phyloP scores from a whole-genome alignment of 768 basidiomycete species.

The Suillus lakei region DNA sequence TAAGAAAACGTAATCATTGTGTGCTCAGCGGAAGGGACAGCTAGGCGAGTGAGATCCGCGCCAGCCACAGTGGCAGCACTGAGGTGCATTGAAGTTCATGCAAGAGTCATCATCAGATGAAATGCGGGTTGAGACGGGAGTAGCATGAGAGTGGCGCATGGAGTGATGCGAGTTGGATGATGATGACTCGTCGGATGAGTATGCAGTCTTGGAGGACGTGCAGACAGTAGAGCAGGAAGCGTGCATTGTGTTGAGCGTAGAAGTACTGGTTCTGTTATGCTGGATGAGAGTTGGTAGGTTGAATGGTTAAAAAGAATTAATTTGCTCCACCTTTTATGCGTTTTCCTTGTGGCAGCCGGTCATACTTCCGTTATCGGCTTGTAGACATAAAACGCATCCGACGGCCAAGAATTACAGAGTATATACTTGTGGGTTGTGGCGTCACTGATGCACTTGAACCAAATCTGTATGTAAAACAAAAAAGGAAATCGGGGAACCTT shows the following conservation, averaged over 20 bases:
- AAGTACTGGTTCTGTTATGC: neutral
- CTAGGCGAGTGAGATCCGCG: slow-evolving; percentile 61
- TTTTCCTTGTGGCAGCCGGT: slow-evolving; percentile 29
- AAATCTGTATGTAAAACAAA: slow-evolving; percentile 21
- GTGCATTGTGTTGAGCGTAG: slow-evolving; percentile 22
- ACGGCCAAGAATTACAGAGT: slow-evolving; percentile 26
- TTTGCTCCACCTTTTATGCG: slow-evolving; percentile 31
- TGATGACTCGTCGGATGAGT: slow-evolving; percentile 17
- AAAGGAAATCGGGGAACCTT: slow-evolving; percentile 12
- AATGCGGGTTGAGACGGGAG: slow-evolving; percentile 29
- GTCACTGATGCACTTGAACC: slow-evolving; percentile 42
- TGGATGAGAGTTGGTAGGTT: slow-evolving; percentile 7
- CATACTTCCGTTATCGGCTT: slow-evolving; percentile 42
- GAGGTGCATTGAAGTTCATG: slow-evolving; percentile 63
- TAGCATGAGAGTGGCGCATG: slow-evolving; percentile 18
- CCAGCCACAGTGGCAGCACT: slow-evolving; percentile 81
- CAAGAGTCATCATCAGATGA: slow-evolving; percentile 33
- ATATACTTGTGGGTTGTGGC: slow-evolving; percentile 40
- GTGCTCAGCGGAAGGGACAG: slow-evolving; percentile 66
- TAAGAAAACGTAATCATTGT: slow-evolving; percentile 12
- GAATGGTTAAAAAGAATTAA: neutral
- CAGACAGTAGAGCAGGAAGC: slow-evolving; percentile 15
- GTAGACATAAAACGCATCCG: slow-evolving; percentile 38
- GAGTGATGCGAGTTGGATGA: slow-evolving; percentile 9
- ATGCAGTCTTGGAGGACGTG: slow-evolving; percentile 13